Base-by-base conservation (phyloP, 345 rosid species). In the Citrus inodora region DNA sequence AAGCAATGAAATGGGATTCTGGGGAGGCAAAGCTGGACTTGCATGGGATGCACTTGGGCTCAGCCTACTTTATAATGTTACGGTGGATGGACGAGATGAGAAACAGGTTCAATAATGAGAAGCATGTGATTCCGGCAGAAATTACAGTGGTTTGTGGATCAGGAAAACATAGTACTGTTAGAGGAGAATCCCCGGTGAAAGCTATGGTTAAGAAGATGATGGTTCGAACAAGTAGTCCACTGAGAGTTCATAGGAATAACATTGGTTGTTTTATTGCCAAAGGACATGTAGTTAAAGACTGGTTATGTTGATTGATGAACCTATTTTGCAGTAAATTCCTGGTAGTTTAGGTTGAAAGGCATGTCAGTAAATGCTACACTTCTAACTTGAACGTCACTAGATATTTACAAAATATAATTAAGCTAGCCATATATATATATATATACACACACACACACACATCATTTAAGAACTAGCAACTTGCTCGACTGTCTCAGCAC, bases 141-240 rank as follows among this genome's bases (percentile, higher is more conserved):
- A 80, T 93, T 42, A 86, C 87, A 11, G 82, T 92, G 63, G 89
- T 93, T 69, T 91, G 91, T 78, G 97, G 99, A 35, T 82, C 86
- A 0, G 99, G 97, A 27, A 93, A 88, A 48, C 99, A 90, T 56
- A 92, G 98, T 75, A 82, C 35, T 9, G 70, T 87, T 55, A 86
- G 90, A 86, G 94, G 97, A 74, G 90, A 93, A 77, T 95, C 99
- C 2, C 92, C 92, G 3, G 86, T 95, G 5, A 93, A 92, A 85
- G 73, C 66, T 0, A 58, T 92, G 83, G 88, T 92, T 21, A 93
- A 85, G 68, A 81, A 86, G 70, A 80, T 92, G 64, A 85, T 95
- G 87, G 70, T 85, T 19, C 87, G 70, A 68, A 83, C 87, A 1
- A 42, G 81, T 68, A 86, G 92, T 64, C 99, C 94, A 6, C 61